These are phyloP conservation scores for Sesbania bispinosa DNA, from an alignment of 306 rosid genomes.

Conservation along the genomic window DNA sequence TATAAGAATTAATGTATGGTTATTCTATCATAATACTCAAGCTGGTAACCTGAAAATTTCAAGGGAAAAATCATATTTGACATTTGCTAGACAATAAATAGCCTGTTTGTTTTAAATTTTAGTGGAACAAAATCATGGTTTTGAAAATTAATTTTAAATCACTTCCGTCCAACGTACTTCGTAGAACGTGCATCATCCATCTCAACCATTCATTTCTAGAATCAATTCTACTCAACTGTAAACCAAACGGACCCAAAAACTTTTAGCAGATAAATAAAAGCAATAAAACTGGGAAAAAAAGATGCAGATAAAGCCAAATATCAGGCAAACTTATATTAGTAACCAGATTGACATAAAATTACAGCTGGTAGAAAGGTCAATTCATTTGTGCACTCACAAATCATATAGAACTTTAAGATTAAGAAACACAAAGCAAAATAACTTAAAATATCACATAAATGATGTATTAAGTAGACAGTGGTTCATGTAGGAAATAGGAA, in stretches of 20 bases:
- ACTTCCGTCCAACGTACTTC: too few relatives aligned
- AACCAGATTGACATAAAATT: background rate
- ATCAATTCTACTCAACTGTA: too few relatives aligned
- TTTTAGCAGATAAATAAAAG: conserved; percentile 6
- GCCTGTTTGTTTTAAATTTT: too few relatives aligned
- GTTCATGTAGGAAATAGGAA: background rate
- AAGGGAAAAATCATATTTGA: background rate
- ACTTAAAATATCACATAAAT: background rate
- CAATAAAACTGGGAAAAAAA: background rate
- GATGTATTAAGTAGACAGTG: background rate
- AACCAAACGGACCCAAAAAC: too few relatives aligned
- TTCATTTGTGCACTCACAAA: background rate
- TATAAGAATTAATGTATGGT: conserved; percentile 1
- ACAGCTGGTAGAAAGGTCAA: background rate
- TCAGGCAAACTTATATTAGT: background rate
- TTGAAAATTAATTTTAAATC: too few relatives aligned
- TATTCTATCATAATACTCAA: background rate
- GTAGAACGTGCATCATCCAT: too few relatives aligned
- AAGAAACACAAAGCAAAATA: background rate
- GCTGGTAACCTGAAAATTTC: background rate
- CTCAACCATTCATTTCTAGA: too few relatives aligned
- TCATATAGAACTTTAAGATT: background rate
- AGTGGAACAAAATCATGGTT: too few relatives aligned
- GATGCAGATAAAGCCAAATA: background rate
- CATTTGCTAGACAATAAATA: background rate